Conservation (phyloP, 345 rosid genomes). For the Citrus glauca region DNA sequence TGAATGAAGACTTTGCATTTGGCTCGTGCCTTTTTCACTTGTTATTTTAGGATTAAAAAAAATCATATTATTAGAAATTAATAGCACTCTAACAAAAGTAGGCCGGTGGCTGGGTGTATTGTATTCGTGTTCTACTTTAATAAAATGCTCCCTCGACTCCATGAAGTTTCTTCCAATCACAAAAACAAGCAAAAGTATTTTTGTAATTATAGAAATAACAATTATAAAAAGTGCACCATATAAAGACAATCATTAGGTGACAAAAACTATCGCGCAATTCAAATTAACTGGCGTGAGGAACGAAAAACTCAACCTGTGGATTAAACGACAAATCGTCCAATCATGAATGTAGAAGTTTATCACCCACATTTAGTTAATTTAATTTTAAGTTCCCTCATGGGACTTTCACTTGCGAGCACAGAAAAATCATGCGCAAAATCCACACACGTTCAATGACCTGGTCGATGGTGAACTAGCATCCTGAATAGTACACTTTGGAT, state of each 20-base stretch:
- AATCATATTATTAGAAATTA: no score
- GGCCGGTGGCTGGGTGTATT: neutral
- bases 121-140: no score
- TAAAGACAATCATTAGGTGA: neutral
- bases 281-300: neutral
- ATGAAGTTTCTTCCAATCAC: no score
- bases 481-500: no score
- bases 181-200: no score
- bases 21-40: neutral
- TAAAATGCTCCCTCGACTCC: no score
- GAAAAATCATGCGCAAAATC: neutral
- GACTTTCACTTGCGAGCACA: neutral
- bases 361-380: no score
- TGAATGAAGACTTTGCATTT: slow-evolving; percentile 6
- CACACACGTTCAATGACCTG: no score
- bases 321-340: neutral
- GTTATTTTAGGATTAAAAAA: neutral
- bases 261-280: neutral
- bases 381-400: no score
- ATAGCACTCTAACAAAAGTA: neutral
- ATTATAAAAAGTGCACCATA: no score
- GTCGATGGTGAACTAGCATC: no score
- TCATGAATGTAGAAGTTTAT: neutral
- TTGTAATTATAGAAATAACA: no score
- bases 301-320: neutral